Conservation (phyloP, 148 eudicot species). For the Salicornia ramosissima region DNA sequence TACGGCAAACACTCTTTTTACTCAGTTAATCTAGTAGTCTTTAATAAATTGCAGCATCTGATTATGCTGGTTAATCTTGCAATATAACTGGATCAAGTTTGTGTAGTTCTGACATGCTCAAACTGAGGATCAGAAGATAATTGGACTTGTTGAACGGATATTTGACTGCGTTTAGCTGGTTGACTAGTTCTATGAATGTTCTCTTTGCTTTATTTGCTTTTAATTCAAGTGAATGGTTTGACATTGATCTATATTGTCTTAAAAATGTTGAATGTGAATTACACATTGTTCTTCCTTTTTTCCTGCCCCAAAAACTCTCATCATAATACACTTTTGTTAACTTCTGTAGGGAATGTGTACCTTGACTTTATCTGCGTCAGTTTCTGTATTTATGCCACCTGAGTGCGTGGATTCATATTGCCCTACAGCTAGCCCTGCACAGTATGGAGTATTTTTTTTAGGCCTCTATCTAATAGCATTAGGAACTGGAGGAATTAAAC, state of each 20-base stretch:
- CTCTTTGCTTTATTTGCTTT: background rate
- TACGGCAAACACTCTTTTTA: too few species aligned
- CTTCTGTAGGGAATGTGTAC: slow-evolving; percentile 34
- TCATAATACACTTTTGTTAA: background rate
- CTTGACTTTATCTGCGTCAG: slow-evolving; percentile 61
- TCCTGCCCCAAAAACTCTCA: background rate
- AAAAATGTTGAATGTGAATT: background rate
- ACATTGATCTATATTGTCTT: too few species aligned
- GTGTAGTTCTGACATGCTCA: too few species aligned
- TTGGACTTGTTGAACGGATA: background rate
- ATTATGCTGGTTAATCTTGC: too few species aligned
- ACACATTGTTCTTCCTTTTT: background rate
- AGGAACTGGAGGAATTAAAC: slow-evolving; percentile 56
- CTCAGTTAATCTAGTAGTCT: too few species aligned
- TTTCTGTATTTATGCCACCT: slow-evolving; percentile 27
- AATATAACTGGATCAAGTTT: too few species aligned
- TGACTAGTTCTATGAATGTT: background rate
- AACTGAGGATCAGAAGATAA: background rate
- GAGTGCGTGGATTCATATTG: slow-evolving; percentile 41
- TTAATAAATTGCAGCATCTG: too few species aligned
- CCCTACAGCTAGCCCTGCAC: slow-evolving; percentile 36
- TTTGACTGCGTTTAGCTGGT: background rate
- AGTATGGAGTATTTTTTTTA: slow-evolving; percentile 39
- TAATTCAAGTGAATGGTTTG: too few species aligned
- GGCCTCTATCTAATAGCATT: slow-evolving; percentile 53